A percentile compares a stretch with the other conserved stretches of the same genome.
Conservation (phyloP, 2,329 filamentous ascomycete species). For the Huntiella savannae region DNA sequence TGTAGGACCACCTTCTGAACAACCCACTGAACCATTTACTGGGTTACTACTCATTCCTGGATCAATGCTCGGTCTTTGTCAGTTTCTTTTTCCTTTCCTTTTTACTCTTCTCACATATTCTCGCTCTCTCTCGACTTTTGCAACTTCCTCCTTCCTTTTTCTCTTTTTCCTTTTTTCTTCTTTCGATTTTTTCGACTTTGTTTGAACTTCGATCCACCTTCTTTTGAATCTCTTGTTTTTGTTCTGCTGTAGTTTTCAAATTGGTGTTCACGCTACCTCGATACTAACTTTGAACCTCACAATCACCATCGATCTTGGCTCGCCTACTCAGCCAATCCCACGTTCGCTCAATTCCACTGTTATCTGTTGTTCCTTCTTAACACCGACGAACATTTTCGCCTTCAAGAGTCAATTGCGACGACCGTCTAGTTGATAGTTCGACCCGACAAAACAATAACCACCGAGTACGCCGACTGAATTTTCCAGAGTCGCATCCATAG, state of each 20-base stretch:
- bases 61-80: slow-evolving; percentile 1
- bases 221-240: slow-evolving; percentile 7
- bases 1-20: neutral
- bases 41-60: slow-evolving; percentile 7
- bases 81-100: slow-evolving; percentile 4
- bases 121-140: slow-evolving; percentile 1
- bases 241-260: neutral
- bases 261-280: neutral
- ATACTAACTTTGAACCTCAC: neutral
- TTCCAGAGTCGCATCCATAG: too few relatives aligned
- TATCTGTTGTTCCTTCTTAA: neutral
- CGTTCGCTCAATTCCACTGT: neutral
- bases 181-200: slow-evolving; percentile 2
- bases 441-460: neutral
- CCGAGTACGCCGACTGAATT: neutral
- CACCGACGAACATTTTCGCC: too few relatives aligned
- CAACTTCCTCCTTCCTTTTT: slow-evolving; percentile 7
- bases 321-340: neutral
- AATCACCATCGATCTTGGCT: neutral
- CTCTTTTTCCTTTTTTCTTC: slow-evolving; percentile 4
- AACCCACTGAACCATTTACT: slow-evolving; percentile 1
- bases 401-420: neutral
- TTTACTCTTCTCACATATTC: slow-evolving; percentile 4
- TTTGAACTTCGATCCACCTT: slow-evolving; percentile 1
- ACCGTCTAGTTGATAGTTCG: neutral